phyloP scores from a whole-genome alignment of 495 filamentous ascomycete species.

The Hyphodiscus hymeniophilus region DNA sequence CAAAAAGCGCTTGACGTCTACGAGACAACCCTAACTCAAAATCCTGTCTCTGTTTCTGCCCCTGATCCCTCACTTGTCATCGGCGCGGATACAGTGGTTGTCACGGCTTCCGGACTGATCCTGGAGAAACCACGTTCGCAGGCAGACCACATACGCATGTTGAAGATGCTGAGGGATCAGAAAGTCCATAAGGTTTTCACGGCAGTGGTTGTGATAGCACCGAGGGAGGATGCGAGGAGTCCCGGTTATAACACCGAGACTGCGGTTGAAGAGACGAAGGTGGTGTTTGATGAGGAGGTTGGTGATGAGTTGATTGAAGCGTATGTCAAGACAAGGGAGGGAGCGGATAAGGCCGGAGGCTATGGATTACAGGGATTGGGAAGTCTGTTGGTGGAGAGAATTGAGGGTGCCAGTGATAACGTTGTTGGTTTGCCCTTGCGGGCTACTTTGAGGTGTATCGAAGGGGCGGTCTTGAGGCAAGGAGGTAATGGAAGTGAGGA shows the following conservation, averaged over 20 bases:
- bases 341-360: constrained; percentile 91
- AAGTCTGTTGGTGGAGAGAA: constrained; percentile 69
- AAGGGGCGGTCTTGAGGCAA: constrained; percentile 63
- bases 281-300: constrained; percentile 65
- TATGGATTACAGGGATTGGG: constrained; percentile 91
- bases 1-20: constrained; percentile 80
- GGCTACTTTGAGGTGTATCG: constrained; percentile 71
- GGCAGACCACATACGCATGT: constrained; percentile 74
- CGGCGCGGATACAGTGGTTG: constrained; percentile 87
- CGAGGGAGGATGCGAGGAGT: constrained; percentile 61
- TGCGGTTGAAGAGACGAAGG: constrained; percentile 79
- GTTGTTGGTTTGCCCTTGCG: constrained; percentile 90
- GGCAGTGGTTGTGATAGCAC: constrained; percentile 71
- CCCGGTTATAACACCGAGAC: constrained; percentile 81
- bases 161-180: constrained; percentile 68
- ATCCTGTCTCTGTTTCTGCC: constrained; percentile 21
- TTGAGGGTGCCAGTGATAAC: constrained; percentile 89
- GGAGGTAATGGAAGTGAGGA: constrained; percentile 29
- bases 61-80: constrained; percentile 77
- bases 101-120: constrained; percentile 62
- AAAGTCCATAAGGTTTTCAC: constrained; percentile 70
- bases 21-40: constrained; percentile 45
- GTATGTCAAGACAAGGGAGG: constrained; percentile 88
- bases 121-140: constrained; percentile 83
- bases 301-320: constrained; percentile 76